A percentile compares a stretch with the other conserved stretches of the same genome.
phyloP scores from a whole-genome alignment of 306 rosid genomes.

The Luffa aegyptiaca region DNA sequence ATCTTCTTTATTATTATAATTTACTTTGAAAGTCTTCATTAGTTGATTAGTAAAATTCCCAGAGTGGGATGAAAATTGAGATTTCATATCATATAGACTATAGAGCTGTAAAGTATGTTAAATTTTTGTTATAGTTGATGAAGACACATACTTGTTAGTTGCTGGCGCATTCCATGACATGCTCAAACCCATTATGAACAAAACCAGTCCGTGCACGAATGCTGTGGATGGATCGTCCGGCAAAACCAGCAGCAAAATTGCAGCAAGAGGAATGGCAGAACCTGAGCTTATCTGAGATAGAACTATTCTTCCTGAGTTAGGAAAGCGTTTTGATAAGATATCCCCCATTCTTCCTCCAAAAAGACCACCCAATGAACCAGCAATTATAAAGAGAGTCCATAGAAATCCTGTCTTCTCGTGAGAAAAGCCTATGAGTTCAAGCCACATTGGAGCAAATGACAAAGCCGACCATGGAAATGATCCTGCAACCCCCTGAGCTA shows the following conservation, averaged over 20 bases:
- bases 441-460: conserved; percentile 75
- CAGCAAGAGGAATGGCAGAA: conserved; percentile 66
- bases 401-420: conserved; percentile 56
- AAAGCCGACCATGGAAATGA: conserved; percentile 80
- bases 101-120: not conserved
- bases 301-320: conserved; percentile 61
- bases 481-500: conserved; percentile 89
- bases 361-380: conserved; percentile 60
- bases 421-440: conserved; percentile 80
- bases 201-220: conserved; percentile 49
- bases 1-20: not conserved
- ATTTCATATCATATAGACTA: not conserved
- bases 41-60: not conserved
- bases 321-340: conserved; percentile 39
- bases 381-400: conserved; percentile 46
- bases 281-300: conserved; percentile 74
- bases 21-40: not conserved
- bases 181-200: conserved; percentile 60
- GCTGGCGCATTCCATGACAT: conserved; percentile 66
- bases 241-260: conserved; percentile 45
- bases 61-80: not conserved
- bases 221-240: conserved; percentile 61
- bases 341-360: conserved; percentile 86
- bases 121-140: not conserved
- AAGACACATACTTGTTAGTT: conserved; percentile 56